Evolutionary conservation across 106 monocot species (phyloP).

Genomic region (Agapanthus africanus): DNA sequence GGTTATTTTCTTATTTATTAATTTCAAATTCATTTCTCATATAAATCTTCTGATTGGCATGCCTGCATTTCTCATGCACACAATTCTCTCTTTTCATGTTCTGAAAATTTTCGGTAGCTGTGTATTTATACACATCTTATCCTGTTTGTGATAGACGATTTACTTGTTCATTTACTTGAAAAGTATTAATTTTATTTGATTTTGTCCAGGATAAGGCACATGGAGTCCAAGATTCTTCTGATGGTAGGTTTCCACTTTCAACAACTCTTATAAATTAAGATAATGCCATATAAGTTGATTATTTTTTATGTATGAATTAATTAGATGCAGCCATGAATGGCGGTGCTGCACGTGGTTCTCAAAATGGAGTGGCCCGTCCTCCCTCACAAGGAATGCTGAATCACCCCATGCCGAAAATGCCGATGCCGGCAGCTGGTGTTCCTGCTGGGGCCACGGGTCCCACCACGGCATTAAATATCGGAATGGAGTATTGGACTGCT

Average conservation of each 20-base stretch:
- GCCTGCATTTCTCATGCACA: background rate
- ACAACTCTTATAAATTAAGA: conserved; percentile 4
- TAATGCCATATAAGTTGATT: background rate
- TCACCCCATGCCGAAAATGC: conserved; percentile 31
- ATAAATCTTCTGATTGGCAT: background rate
- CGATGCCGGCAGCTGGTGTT: conserved; percentile 30
- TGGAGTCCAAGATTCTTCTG: conserved; percentile 7
- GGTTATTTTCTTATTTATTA: no score
- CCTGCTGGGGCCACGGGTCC: conserved; percentile 36
- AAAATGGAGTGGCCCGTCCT: conserved; percentile 33
- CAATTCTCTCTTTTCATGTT: background rate
- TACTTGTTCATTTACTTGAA: no score
- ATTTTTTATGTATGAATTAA: background rate
- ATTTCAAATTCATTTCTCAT: no score
- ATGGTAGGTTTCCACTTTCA: conserved; percentile 15
- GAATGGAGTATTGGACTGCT: conserved; percentile 77
- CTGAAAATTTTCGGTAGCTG: background rate
- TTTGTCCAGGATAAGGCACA: conserved; percentile 6
- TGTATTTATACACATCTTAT: background rate
- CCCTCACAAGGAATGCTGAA: conserved; percentile 21
- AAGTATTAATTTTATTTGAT: background rate
- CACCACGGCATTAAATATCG: conserved; percentile 75
- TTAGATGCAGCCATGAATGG: conserved; percentile 23
- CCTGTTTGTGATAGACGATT: no score
- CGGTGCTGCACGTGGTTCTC: conserved; percentile 21